Base-by-base conservation (phyloP, 2,329 filamentous ascomycete genomes). In the Penicillium sp. region DNA sequence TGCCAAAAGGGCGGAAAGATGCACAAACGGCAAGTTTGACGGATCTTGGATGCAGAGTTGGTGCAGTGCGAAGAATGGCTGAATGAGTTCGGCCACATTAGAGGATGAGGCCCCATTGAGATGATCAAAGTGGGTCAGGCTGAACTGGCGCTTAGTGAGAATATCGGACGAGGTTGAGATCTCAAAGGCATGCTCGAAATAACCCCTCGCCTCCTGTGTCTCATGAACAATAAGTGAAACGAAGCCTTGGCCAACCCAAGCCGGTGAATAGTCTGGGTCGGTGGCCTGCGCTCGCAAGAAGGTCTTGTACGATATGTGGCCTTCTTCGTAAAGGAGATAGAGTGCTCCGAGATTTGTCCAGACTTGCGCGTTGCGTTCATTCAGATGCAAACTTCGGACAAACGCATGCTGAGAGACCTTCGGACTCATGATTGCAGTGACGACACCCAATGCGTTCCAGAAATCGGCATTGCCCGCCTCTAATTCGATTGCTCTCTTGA, bases 391-490 rank as follows among this genome's bases (percentile, higher is more conserved):
- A 64, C 92, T 96, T 65, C 95, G 84, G 13, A 96, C 89, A 66
- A 99, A 93, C 0, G 94, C 87, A 72, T 99, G 95, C 72, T 99
- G 94, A 0, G 94, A 87, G 2, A 99, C 90, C 55, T 88, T 87
- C 0, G 92, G 89, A 68, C 90, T 97, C 64, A 97, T 82, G 45
- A 86, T 85, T 61, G 91, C 92, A 2, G 94, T 97, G 27, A 90
- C 91, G 4, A 97, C 91, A 49, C 93, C 94, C 3, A 99, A 82
- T 0, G 94, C 88, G 70, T 97, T 97, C 94, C 94, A 99, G 73
- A 97, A 97, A 65, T 97, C 93, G 0, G 91, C 81, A 70, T 97
- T 99, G 50, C 92, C 90, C 7, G 92, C 90, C 74, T 99, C 95
- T 1, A 97, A 81, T 75, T 97, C 94, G 63, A 99, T 99, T 1